A percentile compares a stretch with the other conserved stretches of the same genome.
Conservation (phyloP, 2,329 filamentous ascomycete genomes). For the Neofusicoccum sp. region DNA sequence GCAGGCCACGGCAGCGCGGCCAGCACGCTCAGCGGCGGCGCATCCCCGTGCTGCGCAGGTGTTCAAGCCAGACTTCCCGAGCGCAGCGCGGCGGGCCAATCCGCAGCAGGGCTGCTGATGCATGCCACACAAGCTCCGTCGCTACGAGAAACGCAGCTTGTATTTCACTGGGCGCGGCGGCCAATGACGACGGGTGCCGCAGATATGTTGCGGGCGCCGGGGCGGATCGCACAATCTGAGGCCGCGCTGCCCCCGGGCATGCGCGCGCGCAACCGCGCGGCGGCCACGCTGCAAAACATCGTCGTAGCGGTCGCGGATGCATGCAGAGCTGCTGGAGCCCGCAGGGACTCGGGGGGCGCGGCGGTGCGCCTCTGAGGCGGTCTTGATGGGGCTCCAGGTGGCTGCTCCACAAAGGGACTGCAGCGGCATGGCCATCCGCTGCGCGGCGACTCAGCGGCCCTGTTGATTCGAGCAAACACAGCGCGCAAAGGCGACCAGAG, state of each 20-base stretch:
- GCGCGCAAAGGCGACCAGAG: not conserved
- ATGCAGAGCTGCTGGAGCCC: not conserved
- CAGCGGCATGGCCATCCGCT: conserved; percentile 10
- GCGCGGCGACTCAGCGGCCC: conserved; percentile 8
- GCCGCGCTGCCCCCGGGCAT: conserved; percentile 13
- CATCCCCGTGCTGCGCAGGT: conserved; percentile 13
- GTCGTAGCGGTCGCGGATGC: conserved; percentile 6
- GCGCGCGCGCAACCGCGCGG: not conserved
- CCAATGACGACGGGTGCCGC: conserved; percentile 18
- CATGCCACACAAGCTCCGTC: conserved; percentile 21
- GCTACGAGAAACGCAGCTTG: conserved; percentile 20
- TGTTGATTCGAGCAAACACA: conserved; percentile 10
- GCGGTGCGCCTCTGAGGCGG: conserved; percentile 14
- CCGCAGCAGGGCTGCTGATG: conserved; percentile 16
- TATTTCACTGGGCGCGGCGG: conserved; percentile 7
- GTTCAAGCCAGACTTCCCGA: conserved; percentile 20
- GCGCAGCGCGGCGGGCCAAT: conserved; percentile 20
- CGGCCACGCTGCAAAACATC: conserved; percentile 1
- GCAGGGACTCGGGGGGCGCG: not conserved
- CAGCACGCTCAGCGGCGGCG: conserved; percentile 13
- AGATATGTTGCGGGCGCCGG: conserved; percentile 16
- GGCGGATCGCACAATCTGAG: conserved; percentile 18
- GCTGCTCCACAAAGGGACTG: conserved; percentile 16
- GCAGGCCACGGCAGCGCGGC: not conserved
- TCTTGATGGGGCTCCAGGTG: conserved; percentile 13